Evolutionary conservation across 805 yeast species (phyloP).

Genomic region (Wickerhamomyces strasburgensis): DNA sequence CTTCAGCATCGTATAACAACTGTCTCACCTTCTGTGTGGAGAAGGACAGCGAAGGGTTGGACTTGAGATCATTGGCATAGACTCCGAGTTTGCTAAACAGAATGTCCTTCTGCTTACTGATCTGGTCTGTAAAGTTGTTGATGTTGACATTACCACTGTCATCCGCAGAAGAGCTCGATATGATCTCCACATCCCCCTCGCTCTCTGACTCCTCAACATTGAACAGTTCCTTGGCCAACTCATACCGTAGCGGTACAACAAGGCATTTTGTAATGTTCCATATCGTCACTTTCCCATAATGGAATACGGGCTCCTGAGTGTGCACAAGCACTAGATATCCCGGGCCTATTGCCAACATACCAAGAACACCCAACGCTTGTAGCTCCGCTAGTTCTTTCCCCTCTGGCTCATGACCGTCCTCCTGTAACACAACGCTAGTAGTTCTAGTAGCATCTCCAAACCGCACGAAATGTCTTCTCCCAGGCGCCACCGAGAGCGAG

Average conservation of each 20-base stretch:
- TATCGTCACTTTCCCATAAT: conserved; percentile 11
- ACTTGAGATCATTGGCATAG: conserved; percentile 23
- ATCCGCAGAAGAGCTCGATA: neutral
- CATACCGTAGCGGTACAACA: conserved; percentile 22
- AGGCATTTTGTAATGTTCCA: conserved; percentile 17
- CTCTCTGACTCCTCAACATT: conserved; percentile 1
- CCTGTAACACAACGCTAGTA: too few species aligned
- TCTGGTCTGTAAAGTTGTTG: conserved; percentile 4
- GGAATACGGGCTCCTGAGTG: conserved; percentile 14
- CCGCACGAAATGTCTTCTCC: neutral
- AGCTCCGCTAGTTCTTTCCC: conserved; percentile 6
- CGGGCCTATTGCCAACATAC: conserved; percentile 22
- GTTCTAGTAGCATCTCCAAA: neutral
- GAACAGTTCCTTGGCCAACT: conserved; percentile 16
- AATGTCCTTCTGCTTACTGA: conserved; percentile 16
- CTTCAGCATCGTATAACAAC: conserved; percentile 10
- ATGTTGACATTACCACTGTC: conserved; percentile 1
- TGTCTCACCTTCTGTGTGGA: conserved; percentile 13
- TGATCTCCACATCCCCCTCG: neutral
- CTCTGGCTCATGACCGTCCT: neutral
- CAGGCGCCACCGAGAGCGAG: neutral
- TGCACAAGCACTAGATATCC: conserved; percentile 20
- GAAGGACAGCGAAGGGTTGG: conserved; percentile 20
- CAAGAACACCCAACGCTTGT: conserved; percentile 15
- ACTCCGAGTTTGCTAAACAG: conserved; percentile 24